Evolutionary conservation across 2,329 filamentous ascomycete genomes (phyloP).

Genomic region (Ophiostoma sp.): DNA sequence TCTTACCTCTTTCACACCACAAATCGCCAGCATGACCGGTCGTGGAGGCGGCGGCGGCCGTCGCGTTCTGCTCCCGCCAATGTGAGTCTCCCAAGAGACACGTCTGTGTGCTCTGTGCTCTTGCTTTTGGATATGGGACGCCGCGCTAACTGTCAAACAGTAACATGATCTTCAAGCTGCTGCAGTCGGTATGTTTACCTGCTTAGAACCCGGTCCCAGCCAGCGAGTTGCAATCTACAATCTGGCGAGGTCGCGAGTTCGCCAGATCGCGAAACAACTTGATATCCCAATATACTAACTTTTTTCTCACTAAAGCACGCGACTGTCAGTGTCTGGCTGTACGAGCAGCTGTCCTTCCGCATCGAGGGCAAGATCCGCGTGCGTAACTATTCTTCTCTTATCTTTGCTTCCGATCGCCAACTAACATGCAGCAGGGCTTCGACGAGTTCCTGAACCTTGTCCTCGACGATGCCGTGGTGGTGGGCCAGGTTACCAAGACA

Average conservation of each 20-base stretch:
- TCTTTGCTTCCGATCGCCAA: neutral
- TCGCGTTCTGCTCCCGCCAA: constrained; percentile 56
- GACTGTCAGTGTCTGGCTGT: constrained; percentile 91
- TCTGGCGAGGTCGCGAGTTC: neutral
- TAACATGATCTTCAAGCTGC: constrained; percentile 91
- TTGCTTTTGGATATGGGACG: neutral
- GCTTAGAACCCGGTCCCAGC: neutral
- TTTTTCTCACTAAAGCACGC: constrained; percentile 54
- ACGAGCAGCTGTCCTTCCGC: constrained; percentile 87
- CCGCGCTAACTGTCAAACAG: constrained; percentile 19
- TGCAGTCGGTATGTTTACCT: constrained; percentile 48
- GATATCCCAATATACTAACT: neutral
- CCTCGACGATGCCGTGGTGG: constrained; percentile 83
- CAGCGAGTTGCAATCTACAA: neutral
- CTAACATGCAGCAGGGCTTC: constrained; percentile 61
- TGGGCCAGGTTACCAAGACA: constrained; percentile 76
- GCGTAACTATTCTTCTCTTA: constrained; percentile 31
- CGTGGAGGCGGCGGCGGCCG: constrained; percentile 56
- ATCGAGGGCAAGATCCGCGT: constrained; percentile 97
- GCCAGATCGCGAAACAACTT: neutral
- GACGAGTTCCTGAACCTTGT: constrained; percentile 99
- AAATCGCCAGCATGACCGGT: constrained; percentile 46
- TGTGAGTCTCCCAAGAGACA: constrained; percentile 31
- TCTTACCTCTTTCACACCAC: neutral
- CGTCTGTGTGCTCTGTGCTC: neutral